Base-by-base conservation (phyloP, 345 rosid genomes). In the Garcia nutans region DNA sequence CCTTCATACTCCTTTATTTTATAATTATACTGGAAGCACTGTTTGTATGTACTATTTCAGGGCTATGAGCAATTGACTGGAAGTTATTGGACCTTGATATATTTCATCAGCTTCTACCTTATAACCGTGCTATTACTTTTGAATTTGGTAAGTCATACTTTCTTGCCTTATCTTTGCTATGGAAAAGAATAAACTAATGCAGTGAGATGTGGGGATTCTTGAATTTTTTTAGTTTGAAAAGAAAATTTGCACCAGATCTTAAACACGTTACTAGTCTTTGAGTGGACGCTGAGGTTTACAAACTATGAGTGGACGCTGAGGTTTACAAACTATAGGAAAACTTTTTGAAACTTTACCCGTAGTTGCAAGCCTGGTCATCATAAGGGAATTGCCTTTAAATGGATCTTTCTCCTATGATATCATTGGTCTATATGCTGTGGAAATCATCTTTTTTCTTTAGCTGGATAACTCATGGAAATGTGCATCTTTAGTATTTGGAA, bases 41-140 rank as follows among this genome's bases (percentile, higher is more conserved):
- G 68, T 78, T 49, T 37, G 76, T 78, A 37, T 44, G 78, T 78
- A 65, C 71, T 52, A 56, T 81, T 84, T 60, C 91, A 96, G 99
- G 86, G 96, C 88, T 96, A 96, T 79, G 83, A 78, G 84, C 92
- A 83, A 24, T 78, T 96, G 88, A 93, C 98, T 6, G 96, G 92
- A 80, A 92, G 88, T 19, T 83, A 89, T 70, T 93, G 99, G 99
- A 84, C 89, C 71, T 81, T 89, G 37, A 67, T 71, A 24, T 96
- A 96, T 81, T 96, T 96, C 77, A 82, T 93, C 91, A 96, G 98
- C 89, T 96, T 92, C 90, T 96, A 89, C 83, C 82, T 96, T 54
- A 64, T 93, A 81, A 90, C 93, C 42, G 87, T 93, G 56, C 56
- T 96, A 74, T 82, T 96, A 85, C 96, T 96, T 52, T 73, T 93